Evolutionary conservation across 306 rosid species (phyloP).

Genomic region (Gastrolobium villosum): DNA sequence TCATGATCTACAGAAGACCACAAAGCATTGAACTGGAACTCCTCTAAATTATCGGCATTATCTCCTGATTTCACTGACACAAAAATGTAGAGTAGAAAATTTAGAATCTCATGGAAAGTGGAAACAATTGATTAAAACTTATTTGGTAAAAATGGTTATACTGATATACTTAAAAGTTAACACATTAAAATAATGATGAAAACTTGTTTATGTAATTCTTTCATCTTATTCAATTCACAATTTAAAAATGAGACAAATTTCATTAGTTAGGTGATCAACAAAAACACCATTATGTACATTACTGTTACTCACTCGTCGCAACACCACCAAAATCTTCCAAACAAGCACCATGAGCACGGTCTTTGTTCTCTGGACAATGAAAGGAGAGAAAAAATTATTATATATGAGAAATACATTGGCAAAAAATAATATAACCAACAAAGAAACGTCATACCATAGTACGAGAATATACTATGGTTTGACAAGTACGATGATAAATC

Average conservation of each 20-base stretch:
- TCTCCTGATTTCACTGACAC: conserved; percentile 50
- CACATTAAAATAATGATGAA: conserved; percentile 29
- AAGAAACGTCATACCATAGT: conserved; percentile 67
- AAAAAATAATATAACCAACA: conserved; percentile 24
- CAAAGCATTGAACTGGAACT: conserved; percentile 53
- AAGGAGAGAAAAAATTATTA: not conserved
- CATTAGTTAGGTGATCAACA: conserved; percentile 26
- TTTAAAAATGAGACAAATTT: conserved; percentile 17
- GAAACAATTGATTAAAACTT: conserved; percentile 37
- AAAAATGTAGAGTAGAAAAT: conserved; percentile 28
- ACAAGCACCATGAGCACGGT: conserved; percentile 26
- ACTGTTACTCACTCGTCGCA: conserved; percentile 53
- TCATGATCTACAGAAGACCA: conserved; percentile 55
- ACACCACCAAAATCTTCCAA: conserved; percentile 42
- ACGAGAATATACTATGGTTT: conserved; percentile 79
- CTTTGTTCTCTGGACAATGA: conserved; percentile 55
- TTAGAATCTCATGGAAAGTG: conserved; percentile 39
- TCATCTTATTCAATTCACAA: conserved; percentile 23
- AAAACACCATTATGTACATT: conserved; percentile 8
- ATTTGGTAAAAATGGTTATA: conserved; percentile 1
- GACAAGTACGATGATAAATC: conserved; percentile 63
- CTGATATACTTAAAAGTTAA: not conserved
- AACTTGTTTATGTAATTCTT: conserved; percentile 11
- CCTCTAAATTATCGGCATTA: conserved; percentile 52
- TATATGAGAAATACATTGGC: not conserved